phyloP scores from a whole-genome alignment of 164 flowering plant genomes.

The grape (Vitis vinifera) region ASM3070453v1 NC_081822.1:14965001-14965500 shows the following conservation, averaged over 20 bases:
- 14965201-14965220: constrained; percentile 68
- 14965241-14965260: background rate
- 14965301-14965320: background rate
- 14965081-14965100: constrained; percentile 1
- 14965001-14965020: constrained; percentile 93
- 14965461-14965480: background rate
- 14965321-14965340: background rate
- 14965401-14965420: background rate
- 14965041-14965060: background rate
- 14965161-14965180: constrained; percentile 76
- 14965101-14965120: background rate
- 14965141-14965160: constrained; percentile 82
- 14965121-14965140: constrained; percentile 9
- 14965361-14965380: background rate
- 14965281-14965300: background rate
- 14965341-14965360: background rate
- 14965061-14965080: background rate
- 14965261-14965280: background rate
- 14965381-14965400: background rate
- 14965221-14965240: constrained; percentile 52
- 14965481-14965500: background rate
- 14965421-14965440: too few species aligned
- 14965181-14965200: constrained; percentile 88
- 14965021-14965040: constrained; percentile 99
- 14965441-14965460: background rate